These are phyloP conservation scores for Cercospora nicotianae DNA, from an alignment of 2,329 filamentous ascomycete species.

Conservation along the genomic window DNA sequence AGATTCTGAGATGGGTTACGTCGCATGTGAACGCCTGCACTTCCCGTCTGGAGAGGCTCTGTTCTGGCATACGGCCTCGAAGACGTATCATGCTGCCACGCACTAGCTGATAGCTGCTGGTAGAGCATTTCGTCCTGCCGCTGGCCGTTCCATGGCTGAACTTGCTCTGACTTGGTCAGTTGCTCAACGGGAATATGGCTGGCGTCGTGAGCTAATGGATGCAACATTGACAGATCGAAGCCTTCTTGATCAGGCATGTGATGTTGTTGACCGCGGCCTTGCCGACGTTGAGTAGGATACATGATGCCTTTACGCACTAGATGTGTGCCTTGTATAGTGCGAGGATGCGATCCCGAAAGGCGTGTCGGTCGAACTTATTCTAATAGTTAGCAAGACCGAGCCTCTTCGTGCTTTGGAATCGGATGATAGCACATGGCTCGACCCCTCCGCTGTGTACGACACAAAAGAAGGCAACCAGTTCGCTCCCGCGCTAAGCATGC, in stretches of 20 bases:
- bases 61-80: neutral
- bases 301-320: neutral
- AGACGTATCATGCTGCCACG: neutral
- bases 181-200: conserved; percentile 15
- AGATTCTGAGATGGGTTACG: conserved; percentile 4
- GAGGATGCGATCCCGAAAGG: neutral
- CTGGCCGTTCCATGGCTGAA: conserved; percentile 15
- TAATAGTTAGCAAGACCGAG: neutral
- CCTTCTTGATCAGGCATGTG: conserved; percentile 4
- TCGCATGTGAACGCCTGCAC: neutral
- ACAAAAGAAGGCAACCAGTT: conserved; percentile 18
- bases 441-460: conserved; percentile 10
- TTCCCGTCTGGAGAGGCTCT: neutral
- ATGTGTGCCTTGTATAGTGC: neutral
- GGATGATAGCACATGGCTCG: neutral
- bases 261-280: neutral
- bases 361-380: neutral
- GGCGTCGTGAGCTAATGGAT: conserved; percentile 7
- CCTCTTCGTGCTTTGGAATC: neutral
- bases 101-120: neutral
- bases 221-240: conserved; percentile 6
- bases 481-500: conserved; percentile 18
- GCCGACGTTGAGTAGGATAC: neutral
- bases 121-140: neutral
- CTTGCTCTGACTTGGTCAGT: conserved; percentile 16